Percentiles rank a stretch among this genome's conserved stretches.
phyloP scores from a whole-genome alignment of 257 asterid species.

The Paraleonurus japonicus region DNA sequence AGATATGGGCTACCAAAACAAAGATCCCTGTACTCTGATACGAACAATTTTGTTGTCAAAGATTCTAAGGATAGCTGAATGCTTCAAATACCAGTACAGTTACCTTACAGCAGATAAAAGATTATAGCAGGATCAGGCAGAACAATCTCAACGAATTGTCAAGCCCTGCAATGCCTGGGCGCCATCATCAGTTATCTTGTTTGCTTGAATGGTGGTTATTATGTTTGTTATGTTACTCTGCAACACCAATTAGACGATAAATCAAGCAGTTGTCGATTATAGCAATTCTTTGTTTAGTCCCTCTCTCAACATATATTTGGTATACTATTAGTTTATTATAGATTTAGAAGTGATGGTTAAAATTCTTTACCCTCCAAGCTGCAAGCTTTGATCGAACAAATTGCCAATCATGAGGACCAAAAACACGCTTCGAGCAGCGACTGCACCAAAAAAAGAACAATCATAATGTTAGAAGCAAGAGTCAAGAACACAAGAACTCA shows the following conservation, averaged over 20 bases:
- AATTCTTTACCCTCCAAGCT: slow-evolving; percentile 73
- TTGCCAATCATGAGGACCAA: slow-evolving; percentile 79
- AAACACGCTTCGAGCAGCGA: slow-evolving; percentile 65
- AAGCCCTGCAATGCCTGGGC: slow-evolving; percentile 69
- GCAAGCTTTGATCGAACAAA: slow-evolving; percentile 70
- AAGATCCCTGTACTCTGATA: slow-evolving; percentile 16
- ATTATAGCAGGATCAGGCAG: neutral
- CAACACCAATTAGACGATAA: neutral
- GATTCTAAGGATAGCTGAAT: slow-evolving; percentile 9
- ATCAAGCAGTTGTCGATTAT: neutral
- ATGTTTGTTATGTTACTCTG: slow-evolving; percentile 70
- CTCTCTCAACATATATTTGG: too few relatives aligned
- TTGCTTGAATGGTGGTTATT: slow-evolving; percentile 71
- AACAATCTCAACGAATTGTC: slow-evolving; percentile 47
- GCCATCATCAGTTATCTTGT: slow-evolving; percentile 68
- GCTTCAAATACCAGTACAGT: slow-evolving; percentile 12
- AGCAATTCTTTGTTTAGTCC: neutral
- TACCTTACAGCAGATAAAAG: slow-evolving; percentile 14
- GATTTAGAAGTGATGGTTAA: neutral
- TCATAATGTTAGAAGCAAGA: too few relatives aligned
- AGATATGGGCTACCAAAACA: slow-evolving; percentile 13
- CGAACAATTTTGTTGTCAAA: slow-evolving; percentile 18
- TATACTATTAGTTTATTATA: too few relatives aligned
- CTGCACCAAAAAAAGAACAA: slow-evolving; percentile 44
- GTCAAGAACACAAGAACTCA: too few relatives aligned